Conservation (phyloP, 257 asterid genomes). For the Fraxinus pennsylvanica region DNA sequence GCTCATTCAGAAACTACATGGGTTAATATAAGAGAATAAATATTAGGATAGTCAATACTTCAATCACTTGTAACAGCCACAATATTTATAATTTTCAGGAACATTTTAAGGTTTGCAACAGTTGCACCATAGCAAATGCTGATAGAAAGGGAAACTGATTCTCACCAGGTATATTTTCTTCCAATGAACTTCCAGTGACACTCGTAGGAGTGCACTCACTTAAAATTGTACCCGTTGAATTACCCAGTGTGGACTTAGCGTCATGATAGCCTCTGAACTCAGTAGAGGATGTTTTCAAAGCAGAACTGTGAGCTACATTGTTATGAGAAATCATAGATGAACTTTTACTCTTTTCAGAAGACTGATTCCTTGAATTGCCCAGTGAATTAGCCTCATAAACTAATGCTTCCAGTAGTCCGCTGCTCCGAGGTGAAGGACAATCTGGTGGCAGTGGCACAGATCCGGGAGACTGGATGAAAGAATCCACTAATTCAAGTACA, state of each 20-base stretch:
- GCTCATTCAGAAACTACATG: not conserved
- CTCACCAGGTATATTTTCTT: conserved; percentile 38
- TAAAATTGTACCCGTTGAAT: conserved; percentile 39
- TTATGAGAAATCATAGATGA: conserved; percentile 42
- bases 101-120: not conserved
- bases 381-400: conserved; percentile 54
- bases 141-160: conserved; percentile 3
- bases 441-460: conserved; percentile 39
- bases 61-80: not conserved
- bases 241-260: conserved; percentile 39
- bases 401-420: conserved; percentile 69
- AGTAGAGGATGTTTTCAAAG: conserved; percentile 32
- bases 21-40: not conserved
- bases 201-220: conserved; percentile 39
- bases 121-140: not conserved
- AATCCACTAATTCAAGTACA: conserved; percentile 47
- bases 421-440: conserved; percentile 57
- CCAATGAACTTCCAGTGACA: conserved; percentile 36
- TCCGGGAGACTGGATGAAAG: conserved; percentile 48
- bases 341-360: conserved; percentile 37
- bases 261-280: conserved; percentile 41
- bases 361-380: conserved; percentile 43
- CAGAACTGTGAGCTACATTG: conserved; percentile 37
- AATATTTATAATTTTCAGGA: not conserved
- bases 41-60: not conserved